Base-by-base conservation (phyloP, 2,329 filamentous ascomycete genomes). In the Fusarium setosum region DNA sequence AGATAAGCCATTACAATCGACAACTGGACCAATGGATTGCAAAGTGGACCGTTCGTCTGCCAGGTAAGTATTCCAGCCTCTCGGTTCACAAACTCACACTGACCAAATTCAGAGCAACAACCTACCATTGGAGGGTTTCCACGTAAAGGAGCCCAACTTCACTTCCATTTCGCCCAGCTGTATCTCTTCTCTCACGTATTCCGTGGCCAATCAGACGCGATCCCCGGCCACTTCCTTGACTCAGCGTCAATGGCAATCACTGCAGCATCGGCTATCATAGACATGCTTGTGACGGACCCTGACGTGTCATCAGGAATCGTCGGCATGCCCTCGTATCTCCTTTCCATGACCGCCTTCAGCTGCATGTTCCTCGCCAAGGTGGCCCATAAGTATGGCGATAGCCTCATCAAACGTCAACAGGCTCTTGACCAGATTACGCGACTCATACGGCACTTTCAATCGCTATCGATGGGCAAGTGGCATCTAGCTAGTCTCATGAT, bases 301-400 rank as follows among this genome's bases (percentile, higher is more conserved):
- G 77, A 81, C 31, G 74, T 83, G 5, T 73, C 77, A 1, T 73
- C 75, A 6, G 76, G 75, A 0, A 72, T 76, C 6, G 63, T 60
- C 70, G 80, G 82, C 4, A 80, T 84, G 68, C 82, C 83, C 1
- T 80, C 81, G 5, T 84, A 84, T 45, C 75, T 83, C 10, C 80
- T 82, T 60, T 81, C 80, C 35, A 84, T 84, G 83, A 82, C 81
- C 0, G 81, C 80, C 0, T 84, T 84, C 56, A 81, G 82, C 4
- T 83, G 80, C 65, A 81, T 83, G 61, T 84, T 85, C 59, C 73
- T 84, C 1, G 75, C 82, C 18, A 83, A 83, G 58, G 72, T 83
- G 5, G 75, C 80, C 4, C 74, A 76, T 24, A 81, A 79, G 42
- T 77, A 81, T 62, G 69, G 74, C 0, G 76, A 75, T 7, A 74